Evolutionary conservation across 129 eudicot species (phyloP), one percentile per base, ranked within the genome.

Genomic region (Lactuca saligna): DNA sequence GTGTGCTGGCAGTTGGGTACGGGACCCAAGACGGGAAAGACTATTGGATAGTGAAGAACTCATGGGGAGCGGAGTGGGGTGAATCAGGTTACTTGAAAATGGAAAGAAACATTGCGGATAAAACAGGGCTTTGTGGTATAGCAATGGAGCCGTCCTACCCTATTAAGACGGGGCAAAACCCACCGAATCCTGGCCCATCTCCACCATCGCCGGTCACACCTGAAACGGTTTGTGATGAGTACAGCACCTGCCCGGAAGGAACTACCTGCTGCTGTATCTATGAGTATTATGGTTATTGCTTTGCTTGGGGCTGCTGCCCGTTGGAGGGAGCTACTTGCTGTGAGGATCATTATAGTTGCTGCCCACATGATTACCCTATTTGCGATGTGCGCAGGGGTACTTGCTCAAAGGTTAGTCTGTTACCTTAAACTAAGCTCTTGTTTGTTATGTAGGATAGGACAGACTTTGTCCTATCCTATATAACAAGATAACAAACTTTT

Each of bases 271-370:
- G 99, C 65, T 93, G 99, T 29, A 38, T 87, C 10, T 89, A 69
- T 13, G 82, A 87, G 79, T 87, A 63, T 55, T 88, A 86, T 13
- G 71, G 78, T 7, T 81, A 49, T 69, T 93, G 99, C 82, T 81
- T 89, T 54, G 92, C 76, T 8, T 93, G 97, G 97, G 97, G 97
- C 11, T 93, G 99, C 77, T 93, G 99, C 69, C 97, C 95, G 2
- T 61, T 82, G 17, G 95, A 87, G 65, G 79, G 92, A 25, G 99
- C 99, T 8, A 75, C 87, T 44, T 93, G 99, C 84, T 93, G 99
- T 29, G 90, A 85, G 5, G 99, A 93, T 66, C 85, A 89, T 54
- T 73, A 73, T 7, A 89, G 99, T 82, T 89, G 99, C 78, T 93
- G 98, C 84, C 97, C 99, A 1, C 95, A 83, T 8, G 95, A 89